Conservation (phyloP, 2,329 filamentous ascomycete genomes). For the Clarireedia sp. region DNA sequence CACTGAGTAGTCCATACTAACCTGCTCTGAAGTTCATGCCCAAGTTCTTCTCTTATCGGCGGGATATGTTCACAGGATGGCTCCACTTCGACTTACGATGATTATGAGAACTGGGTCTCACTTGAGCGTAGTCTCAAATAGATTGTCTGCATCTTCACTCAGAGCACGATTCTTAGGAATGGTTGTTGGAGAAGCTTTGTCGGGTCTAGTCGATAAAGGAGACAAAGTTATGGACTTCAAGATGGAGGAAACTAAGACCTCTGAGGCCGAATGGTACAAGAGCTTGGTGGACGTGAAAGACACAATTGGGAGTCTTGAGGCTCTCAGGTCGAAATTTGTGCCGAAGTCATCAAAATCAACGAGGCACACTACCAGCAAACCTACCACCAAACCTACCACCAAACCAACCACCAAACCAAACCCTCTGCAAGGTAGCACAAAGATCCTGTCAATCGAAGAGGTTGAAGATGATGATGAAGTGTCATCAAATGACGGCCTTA, state of each 20-base stretch:
- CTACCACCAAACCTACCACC: conserved; percentile 24
- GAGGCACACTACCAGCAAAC: conserved; percentile 18
- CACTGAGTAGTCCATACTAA: neutral
- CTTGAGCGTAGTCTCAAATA: conserved; percentile 73
- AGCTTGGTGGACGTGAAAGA: conserved; percentile 57
- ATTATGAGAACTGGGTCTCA: conserved; percentile 66
- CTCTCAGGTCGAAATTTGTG: conserved; percentile 33
- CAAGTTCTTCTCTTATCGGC: conserved; percentile 72
- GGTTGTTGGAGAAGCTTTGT: conserved; percentile 69
- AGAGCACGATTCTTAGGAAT: conserved; percentile 80
- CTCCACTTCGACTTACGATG: conserved; percentile 58
- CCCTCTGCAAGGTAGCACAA: conserved; percentile 22
- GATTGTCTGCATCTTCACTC: conserved; percentile 67
- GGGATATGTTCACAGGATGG: conserved; percentile 63
- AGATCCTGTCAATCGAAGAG: conserved; percentile 54
- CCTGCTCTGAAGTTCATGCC: conserved; percentile 54
- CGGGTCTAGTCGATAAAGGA: conserved; percentile 49
- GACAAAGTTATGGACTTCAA: conserved; percentile 75
- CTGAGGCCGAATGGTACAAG: conserved; percentile 71
- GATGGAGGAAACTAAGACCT: conserved; percentile 65
- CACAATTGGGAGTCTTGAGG: conserved; percentile 47
- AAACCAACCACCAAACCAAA: conserved; percentile 29
- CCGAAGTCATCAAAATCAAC: conserved; percentile 14
- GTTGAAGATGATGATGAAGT: conserved; percentile 48
- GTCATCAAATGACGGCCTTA: conserved; percentile 42